Evolutionary conservation across 1,284 basidiomycete species (phyloP), one percentile per base, ranked within the genome.

Genomic region (Melampsora occidentalis): DNA sequence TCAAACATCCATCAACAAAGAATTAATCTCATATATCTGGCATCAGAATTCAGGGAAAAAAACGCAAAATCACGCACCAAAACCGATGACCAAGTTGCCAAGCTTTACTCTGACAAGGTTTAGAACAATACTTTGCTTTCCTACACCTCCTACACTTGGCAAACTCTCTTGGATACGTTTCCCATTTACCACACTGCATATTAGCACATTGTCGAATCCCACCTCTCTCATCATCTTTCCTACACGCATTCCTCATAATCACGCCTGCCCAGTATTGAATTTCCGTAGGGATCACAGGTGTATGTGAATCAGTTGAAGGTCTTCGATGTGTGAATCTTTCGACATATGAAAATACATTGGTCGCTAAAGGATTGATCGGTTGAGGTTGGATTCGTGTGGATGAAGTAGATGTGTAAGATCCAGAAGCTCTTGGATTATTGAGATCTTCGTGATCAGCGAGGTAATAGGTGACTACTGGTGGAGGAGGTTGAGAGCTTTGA

Each of bases 191-290:
- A 81, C 97, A 99, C 65, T 91, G 87, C 93, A 97, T 98, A 83
- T 97, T 97, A 5, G 97, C 97, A 86, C 96, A 99, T 83, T 98
- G 97, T 77, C 96, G 85, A 79, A 98, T 95, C 4, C 97, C 97
- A 78, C 94, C 94, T 62, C 91, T 85, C 66, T 86, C 88, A 78
- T 97, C 95, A 82, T 99, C 96, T 86, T 99, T 99, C 82, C 96
- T 87, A 84, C 96, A 99, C 7, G 97, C 96, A 82, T 99, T 99
- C 70, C 97, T 88, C 96, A 99, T 99, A 81, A 98, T 97, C 16
- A 98, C 96, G 3, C 95, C 94, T 0, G 96, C 96, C 97, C 96
- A 99, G 82, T 97, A 98, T 84, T 98, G 94, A 69, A 99, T 97
- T 83, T 98, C 95, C 28, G 87, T 86, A 0, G 94, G 93, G 5